Evolutionary conservation across 108 stramenopile genomes (phyloP).

Genomic region (Cyclotella choctawhatcheeana): DNA sequence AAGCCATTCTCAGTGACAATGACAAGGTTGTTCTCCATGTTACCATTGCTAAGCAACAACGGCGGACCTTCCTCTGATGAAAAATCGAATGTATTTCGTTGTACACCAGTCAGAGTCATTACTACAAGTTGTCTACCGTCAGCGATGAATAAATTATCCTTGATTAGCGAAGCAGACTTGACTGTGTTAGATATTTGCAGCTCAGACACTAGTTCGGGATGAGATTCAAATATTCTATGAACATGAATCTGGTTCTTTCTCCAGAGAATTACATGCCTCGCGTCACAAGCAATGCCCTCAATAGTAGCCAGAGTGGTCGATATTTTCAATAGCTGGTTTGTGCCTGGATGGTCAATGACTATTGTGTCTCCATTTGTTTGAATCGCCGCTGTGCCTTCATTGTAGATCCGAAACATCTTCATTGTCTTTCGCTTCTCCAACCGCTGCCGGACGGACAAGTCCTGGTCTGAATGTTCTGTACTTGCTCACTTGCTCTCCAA

Average conservation of each 20-base stretch:
- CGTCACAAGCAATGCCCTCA: constrained; percentile 15
- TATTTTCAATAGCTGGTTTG: background rate
- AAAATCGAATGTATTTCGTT: background rate
- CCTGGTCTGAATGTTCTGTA: too few relatives aligned
- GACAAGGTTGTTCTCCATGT: constrained; percentile 40
- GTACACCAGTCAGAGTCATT: constrained; percentile 24
- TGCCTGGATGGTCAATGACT: constrained; percentile 18
- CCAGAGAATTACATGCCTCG: constrained; percentile 16
- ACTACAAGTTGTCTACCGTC: constrained; percentile 19
- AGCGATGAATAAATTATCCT: constrained; percentile 52
- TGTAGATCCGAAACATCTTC: constrained; percentile 9
- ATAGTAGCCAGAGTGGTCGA: background rate
- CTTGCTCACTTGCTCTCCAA: too few relatives aligned
- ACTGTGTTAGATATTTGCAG: constrained; percentile 33
- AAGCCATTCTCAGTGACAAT: constrained; percentile 41
- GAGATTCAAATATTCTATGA: constrained; percentile 11
- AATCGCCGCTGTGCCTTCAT: constrained; percentile 21
- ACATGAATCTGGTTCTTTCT: background rate
- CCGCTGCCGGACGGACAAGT: too few relatives aligned
- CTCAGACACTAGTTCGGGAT: constrained; percentile 6
- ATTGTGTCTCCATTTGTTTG: background rate
- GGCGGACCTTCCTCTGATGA: constrained; percentile 8
- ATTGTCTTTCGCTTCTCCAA: too few relatives aligned
- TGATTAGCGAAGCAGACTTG: constrained; percentile 38
- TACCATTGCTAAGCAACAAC: constrained; percentile 3